Evolutionary conservation across 805 yeast species (phyloP).

Genomic region (Hanseniaspora hatyaiensis): DNA sequence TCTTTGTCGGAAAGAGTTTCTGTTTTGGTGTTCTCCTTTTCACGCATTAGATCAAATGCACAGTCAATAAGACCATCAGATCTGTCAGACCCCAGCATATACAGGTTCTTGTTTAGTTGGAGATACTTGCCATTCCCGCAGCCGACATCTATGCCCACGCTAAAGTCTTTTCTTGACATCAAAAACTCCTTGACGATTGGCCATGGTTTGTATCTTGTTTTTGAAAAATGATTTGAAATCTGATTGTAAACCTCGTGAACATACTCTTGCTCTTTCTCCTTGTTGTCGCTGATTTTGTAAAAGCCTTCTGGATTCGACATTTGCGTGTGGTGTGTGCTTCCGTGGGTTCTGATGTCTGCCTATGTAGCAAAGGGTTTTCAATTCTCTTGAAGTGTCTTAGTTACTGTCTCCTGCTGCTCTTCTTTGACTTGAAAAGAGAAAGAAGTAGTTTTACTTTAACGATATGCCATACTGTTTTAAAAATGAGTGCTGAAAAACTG

Average conservation of each 20-base stretch:
- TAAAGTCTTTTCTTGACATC: conserved; percentile 36
- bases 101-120: conserved; percentile 54
- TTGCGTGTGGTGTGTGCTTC: too few relatives aligned
- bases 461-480: too few relatives aligned
- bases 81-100: conserved; percentile 61
- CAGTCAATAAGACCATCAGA: conserved; percentile 59
- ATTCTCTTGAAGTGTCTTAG: too few relatives aligned
- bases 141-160: conserved; percentile 84
- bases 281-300: conserved; percentile 23
- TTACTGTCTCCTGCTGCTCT: too few relatives aligned
- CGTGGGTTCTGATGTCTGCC: too few relatives aligned
- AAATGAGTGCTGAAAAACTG: too few relatives aligned
- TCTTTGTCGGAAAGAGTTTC: conserved; percentile 17
- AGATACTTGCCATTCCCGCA: conserved; percentile 95
- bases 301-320: conserved; percentile 12
- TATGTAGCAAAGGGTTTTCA: too few relatives aligned
- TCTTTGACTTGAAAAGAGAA: too few relatives aligned
- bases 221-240: conserved; percentile 86
- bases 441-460: too few relatives aligned
- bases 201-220: conserved; percentile 93
- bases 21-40: conserved; percentile 3
- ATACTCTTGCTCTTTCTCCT: conserved; percentile 54
- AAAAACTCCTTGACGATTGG: conserved; percentile 78
- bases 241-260: conserved; percentile 91
- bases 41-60: conserved; percentile 36